phyloP scores from a whole-genome alignment of 805 yeast species.

The Nakazawaea siamensis region DNA sequence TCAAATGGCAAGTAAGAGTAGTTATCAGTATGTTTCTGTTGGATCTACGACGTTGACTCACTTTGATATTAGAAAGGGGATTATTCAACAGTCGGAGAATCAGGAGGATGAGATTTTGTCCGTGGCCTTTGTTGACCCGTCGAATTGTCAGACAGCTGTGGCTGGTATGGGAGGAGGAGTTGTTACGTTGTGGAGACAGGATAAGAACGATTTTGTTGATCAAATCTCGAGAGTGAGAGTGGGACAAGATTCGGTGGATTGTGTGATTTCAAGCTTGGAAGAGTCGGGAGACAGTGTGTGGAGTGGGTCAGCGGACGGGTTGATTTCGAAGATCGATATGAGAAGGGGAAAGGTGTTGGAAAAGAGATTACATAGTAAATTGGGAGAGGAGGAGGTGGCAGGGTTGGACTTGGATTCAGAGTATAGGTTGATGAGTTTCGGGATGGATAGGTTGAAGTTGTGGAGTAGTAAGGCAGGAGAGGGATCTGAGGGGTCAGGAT shows the following conservation, averaged over 20 bases:
- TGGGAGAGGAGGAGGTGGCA: slow-evolving; percentile 63
- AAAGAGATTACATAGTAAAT: slow-evolving; percentile 54
- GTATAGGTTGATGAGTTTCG: slow-evolving; percentile 73
- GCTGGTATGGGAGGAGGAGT: slow-evolving; percentile 93
- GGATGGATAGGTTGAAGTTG: slow-evolving; percentile 72
- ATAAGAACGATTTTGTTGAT: slow-evolving; percentile 60
- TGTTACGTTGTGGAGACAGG: slow-evolving; percentile 77
- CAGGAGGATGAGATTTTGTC: slow-evolving; percentile 91
- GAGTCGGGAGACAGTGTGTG: slow-evolving; percentile 48
- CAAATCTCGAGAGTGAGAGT: slow-evolving; percentile 73
- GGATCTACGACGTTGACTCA: slow-evolving; percentile 80
- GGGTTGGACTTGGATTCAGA: slow-evolving; percentile 72
- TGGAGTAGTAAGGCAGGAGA: slow-evolving; percentile 44
- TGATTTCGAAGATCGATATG: slow-evolving; percentile 57
- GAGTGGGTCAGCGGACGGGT: slow-evolving; percentile 79
- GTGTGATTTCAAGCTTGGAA: slow-evolving; percentile 51
- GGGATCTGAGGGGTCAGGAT: slow-evolving; percentile 9
- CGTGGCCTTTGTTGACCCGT: slow-evolving; percentile 58
- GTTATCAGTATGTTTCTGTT: slow-evolving; percentile 68
- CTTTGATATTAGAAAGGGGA: slow-evolving; percentile 70
- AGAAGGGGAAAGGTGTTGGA: slow-evolving; percentile 57
- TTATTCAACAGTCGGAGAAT: slow-evolving; percentile 64
- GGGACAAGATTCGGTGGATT: slow-evolving; percentile 63
- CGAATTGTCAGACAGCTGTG: slow-evolving; percentile 53
- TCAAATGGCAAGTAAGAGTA: slow-evolving; percentile 61